These are phyloP conservation scores for Orbilia brochopaga DNA, from an alignment of 2,329 filamentous ascomycete genomes.

Conservation along the genomic window DNA sequence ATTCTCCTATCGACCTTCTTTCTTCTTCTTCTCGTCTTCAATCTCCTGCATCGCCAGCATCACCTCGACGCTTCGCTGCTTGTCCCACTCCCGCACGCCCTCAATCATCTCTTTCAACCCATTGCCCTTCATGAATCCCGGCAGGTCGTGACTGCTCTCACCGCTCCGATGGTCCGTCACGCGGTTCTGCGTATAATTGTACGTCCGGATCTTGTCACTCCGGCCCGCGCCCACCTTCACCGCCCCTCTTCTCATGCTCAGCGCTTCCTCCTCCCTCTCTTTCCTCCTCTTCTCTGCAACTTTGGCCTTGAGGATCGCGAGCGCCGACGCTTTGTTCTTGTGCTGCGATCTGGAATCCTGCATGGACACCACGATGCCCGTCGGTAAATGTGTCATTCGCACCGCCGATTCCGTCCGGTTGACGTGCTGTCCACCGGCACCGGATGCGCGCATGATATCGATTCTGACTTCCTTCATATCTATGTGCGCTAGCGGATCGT, in stretches of 20 bases:
- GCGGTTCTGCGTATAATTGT: conserved; percentile 73
- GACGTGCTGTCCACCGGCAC: conserved; percentile 95
- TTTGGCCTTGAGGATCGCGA: conserved; percentile 81
- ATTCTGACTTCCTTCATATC: conserved; percentile 79
- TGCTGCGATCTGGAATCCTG: conserved; percentile 91
- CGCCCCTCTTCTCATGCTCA: conserved; percentile 75
- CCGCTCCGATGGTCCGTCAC: conserved; percentile 89
- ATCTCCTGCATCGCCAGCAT: conserved; percentile 70
- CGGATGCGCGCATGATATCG: conserved; percentile 89
- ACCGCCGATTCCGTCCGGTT: conserved; percentile 98
- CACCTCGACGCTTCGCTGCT: conserved; percentile 74
- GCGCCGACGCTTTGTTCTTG: conserved; percentile 84
- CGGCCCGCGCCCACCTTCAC: conserved; percentile 82
- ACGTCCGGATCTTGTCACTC: conserved; percentile 91
- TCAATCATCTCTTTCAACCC: conserved; percentile 77
- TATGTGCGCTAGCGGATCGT: conserved; percentile 91
- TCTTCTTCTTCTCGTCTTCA: conserved; percentile 43
- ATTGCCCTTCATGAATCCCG: conserved; percentile 78
- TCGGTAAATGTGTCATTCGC: conserved; percentile 86
- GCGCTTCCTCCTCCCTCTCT: conserved; percentile 76
- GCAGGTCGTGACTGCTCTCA: conserved; percentile 77
- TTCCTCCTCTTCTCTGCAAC: conserved; percentile 66
- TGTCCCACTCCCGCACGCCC: conserved; percentile 77
- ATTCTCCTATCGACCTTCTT: conserved; percentile 1
- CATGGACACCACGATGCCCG: conserved; percentile 84